Percentiles rank a stretch among this genome's conserved stretches.
Evolutionary conservation across 164 flowering plant species (phyloP).

Genomic region (Nymphaea thermarum): DNA sequence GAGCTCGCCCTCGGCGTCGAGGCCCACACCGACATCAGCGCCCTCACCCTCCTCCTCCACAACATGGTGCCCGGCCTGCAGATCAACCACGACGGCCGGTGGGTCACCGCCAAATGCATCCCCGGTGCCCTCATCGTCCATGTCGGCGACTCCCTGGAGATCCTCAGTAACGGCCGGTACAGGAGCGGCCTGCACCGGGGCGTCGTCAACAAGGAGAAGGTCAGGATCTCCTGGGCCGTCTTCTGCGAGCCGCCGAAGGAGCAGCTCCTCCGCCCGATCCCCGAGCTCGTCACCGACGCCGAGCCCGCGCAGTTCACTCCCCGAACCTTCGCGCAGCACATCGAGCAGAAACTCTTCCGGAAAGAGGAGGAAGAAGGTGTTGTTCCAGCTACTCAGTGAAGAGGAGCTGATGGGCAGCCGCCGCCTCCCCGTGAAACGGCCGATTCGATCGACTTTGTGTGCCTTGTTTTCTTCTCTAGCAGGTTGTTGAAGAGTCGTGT

Average conservation of each 20-base stretch:
- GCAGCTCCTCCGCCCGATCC: conserved; percentile 66
- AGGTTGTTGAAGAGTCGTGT: no score
- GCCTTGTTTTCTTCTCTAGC: no score
- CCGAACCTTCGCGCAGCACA: conserved; percentile 74
- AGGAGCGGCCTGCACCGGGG: conserved; percentile 88
- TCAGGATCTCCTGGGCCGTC: conserved; percentile 91
- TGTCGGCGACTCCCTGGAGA: conserved; percentile 83
- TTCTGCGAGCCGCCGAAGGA: conserved; percentile 94
- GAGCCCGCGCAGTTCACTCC: conserved; percentile 68
- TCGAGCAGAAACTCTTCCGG: conserved; percentile 68
- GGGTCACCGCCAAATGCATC: conserved; percentile 92
- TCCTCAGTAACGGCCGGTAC: conserved; percentile 80
- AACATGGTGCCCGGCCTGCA: conserved; percentile 98
- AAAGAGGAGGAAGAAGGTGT: conserved; percentile 23
- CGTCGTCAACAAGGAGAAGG: conserved; percentile 85
- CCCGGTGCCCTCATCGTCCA: conserved; percentile 81
- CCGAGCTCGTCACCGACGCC: conserved; percentile 53
- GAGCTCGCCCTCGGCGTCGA: conserved; percentile 90
- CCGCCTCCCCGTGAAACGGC: no score
- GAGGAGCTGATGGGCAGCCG: no score
- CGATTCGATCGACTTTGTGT: no score
- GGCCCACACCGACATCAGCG: conserved; percentile 84
- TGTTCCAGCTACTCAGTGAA: background rate
- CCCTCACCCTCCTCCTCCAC: conserved; percentile 86
- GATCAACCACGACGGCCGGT: conserved; percentile 44